Evolutionary conservation across 352 stramenopile genomes (phyloP).

Genomic region (Phytophthora sansomeana): DNA sequence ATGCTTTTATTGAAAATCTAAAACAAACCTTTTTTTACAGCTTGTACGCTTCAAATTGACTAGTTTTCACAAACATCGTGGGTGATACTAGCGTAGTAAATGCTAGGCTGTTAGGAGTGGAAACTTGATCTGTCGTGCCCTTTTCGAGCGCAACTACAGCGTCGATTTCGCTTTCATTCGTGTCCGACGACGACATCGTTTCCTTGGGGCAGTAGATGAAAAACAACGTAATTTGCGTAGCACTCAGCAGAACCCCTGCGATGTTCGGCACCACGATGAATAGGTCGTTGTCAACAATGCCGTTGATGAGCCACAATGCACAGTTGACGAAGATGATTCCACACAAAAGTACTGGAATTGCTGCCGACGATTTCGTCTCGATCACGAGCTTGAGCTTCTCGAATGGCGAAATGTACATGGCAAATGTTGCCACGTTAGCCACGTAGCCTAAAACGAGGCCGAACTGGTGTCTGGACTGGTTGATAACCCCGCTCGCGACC

Average conservation of each 20-base stretch:
- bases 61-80: background rate
- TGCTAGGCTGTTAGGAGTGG: background rate
- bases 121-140: background rate
- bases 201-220: slow-evolving; percentile 42
- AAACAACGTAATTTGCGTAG: slow-evolving; percentile 57
- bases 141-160: slow-evolving; percentile 13
- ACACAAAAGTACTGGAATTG: slow-evolving; percentile 64
- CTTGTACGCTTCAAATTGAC: too few species aligned
- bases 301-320: slow-evolving; percentile 59
- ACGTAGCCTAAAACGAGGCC: slow-evolving; percentile 32
- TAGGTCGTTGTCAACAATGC: slow-evolving; percentile 50
- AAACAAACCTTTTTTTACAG: too few species aligned
- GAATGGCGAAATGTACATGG: slow-evolving; percentile 39
- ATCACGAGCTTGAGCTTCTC: slow-evolving; percentile 40
- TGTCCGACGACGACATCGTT: slow-evolving; percentile 2
- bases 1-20: too few species aligned
- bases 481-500: slow-evolving; percentile 17
- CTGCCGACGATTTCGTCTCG: slow-evolving; percentile 37
- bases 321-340: slow-evolving; percentile 58
- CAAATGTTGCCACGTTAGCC: slow-evolving; percentile 29
- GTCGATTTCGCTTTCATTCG: slow-evolving; percentile 14
- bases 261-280: slow-evolving; percentile 57
- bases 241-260: slow-evolving; percentile 41
- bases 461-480: slow-evolving; percentile 32
- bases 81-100: slow-evolving; percentile 15